Conservation (phyloP, 2,329 filamentous ascomycete species). For the Fusarium nanum region DNA sequence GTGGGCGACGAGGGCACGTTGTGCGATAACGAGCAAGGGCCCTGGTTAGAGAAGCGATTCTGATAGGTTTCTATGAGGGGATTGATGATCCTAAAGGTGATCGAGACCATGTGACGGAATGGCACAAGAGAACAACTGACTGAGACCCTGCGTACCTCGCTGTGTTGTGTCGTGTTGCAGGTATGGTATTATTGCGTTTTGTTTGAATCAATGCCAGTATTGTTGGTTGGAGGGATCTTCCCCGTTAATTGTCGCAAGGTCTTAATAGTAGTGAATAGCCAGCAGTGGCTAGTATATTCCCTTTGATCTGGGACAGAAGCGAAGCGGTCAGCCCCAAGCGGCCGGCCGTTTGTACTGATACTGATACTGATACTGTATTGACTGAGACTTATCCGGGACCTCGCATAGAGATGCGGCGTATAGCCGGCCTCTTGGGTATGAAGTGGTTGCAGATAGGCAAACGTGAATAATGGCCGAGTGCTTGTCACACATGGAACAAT, state of each 20-base stretch:
- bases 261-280: not conserved
- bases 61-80: slow-evolving; percentile 32
- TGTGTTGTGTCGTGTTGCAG: not conserved
- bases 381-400: slow-evolving; percentile 38
- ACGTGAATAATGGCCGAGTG: slow-evolving; percentile 19
- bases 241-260: slow-evolving; percentile 1
- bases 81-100: slow-evolving; percentile 33
- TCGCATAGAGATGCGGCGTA: slow-evolving; percentile 41
- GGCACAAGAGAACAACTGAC: slow-evolving; percentile 27
- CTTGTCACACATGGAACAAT: slow-evolving; percentile 25
- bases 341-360: slow-evolving; percentile 26
- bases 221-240: slow-evolving; percentile 14
- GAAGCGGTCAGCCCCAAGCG: slow-evolving; percentile 36
- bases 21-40: slow-evolving; percentile 33
- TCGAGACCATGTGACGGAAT: slow-evolving; percentile 41
- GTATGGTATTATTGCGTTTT: slow-evolving; percentile 1
- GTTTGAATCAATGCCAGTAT: slow-evolving; percentile 10
- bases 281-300: slow-evolving; percentile 5
- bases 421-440: slow-evolving; percentile 31
- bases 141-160: slow-evolving; percentile 35
- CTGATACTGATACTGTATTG: slow-evolving; percentile 16
- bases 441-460: slow-evolving; percentile 30
- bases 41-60: slow-evolving; percentile 8
- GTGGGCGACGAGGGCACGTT: slow-evolving; percentile 39
- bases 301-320: slow-evolving; percentile 25